These are phyloP conservation scores for Leccinum disarticulatum DNA, from an alignment of 768 basidiomycete species.

Conservation along the genomic window DNA sequence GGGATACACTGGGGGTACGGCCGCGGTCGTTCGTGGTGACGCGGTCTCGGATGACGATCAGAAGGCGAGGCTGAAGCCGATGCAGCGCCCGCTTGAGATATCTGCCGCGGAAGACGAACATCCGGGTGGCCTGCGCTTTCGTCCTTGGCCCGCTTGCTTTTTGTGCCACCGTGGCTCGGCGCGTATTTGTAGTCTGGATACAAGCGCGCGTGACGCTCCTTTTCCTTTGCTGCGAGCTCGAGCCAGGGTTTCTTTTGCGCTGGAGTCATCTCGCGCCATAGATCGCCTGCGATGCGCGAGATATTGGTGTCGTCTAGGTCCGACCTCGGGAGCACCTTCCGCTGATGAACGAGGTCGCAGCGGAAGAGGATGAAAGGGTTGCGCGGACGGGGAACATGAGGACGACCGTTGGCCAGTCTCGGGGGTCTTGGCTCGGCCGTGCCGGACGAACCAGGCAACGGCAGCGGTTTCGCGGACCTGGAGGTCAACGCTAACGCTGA, in stretches of 20 bases:
- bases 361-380: slow-evolving; percentile 84
- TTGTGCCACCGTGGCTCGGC: slow-evolving; percentile 27
- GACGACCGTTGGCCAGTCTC: slow-evolving; percentile 18
- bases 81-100: slow-evolving; percentile 2
- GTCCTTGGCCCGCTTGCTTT: slow-evolving; percentile 21
- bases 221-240: slow-evolving; percentile 49
- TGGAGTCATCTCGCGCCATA: slow-evolving; percentile 60
- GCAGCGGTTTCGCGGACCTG: slow-evolving; percentile 19
- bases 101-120: slow-evolving; percentile 13
- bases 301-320: slow-evolving; percentile 71
- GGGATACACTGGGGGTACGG: slow-evolving; percentile 25
- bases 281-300: slow-evolving; percentile 60
- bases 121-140: slow-evolving; percentile 5
- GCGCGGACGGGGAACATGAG: slow-evolving; percentile 68
- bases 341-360: slow-evolving; percentile 66
- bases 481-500: background rate
- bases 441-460: slow-evolving; percentile 27
- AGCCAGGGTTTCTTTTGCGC: slow-evolving; percentile 51
- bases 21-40: slow-evolving; percentile 19
- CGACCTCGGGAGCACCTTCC: slow-evolving; percentile 51
- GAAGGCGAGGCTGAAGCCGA: background rate
- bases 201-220: slow-evolving; percentile 38
- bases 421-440: slow-evolving; percentile 14
- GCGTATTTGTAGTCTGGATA: slow-evolving; percentile 48
- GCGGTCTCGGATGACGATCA: slow-evolving; percentile 1